Base-by-base conservation (phyloP, 352 stramenopile species). In the Globisporangium alternatum region DNA sequence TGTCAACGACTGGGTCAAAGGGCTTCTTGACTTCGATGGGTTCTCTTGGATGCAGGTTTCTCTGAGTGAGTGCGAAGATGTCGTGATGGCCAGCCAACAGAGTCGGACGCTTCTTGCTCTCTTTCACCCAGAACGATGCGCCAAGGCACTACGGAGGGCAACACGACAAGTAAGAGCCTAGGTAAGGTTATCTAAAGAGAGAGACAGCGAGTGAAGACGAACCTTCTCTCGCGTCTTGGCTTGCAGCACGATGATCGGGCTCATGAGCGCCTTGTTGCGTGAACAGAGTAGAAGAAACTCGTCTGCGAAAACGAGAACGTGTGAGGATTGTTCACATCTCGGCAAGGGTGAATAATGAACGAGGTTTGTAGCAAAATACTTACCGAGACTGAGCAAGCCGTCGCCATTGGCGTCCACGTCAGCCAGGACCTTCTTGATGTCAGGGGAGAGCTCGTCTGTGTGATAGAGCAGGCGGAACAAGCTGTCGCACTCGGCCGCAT, bases 381-480 rank as follows among this genome's bases (percentile, higher is more conserved):
- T 19, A 73, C 72, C 59, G 51, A 70, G 64, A 43, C 75, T 71
- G 31, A 85, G 68, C 7, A 75, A 49, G 1, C 68, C 69, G 35
- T 76, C 69, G 1, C 56, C 49, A 28, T 83, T 73, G 12, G 67
- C 39, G 59, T 76, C 76, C 35, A 83, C 69, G 1, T 72, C 67
- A 15, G 74, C 62, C 0, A 88, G 37, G 12, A 82, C 57, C 4
- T 70, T 44, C 21, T 75, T 76, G 10, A 83, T 64, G 25, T 70
- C 61, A 6, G 64, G 45, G 13, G 78, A 69, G 28, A 88, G 54
- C 15, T 73, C 73, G 17, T 76, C 68, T 8, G 70, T 82, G 59
- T 85, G 68, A 45, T 81, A 85, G 7, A 85, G 60, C 48, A 88
- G 62, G 10, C 76, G 76, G 49, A 83, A 81, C 6, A 88, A 64